Base-by-base conservation (phyloP, 1,284 basidiomycete genomes). In the Ceratobasidium sp. region DNA sequence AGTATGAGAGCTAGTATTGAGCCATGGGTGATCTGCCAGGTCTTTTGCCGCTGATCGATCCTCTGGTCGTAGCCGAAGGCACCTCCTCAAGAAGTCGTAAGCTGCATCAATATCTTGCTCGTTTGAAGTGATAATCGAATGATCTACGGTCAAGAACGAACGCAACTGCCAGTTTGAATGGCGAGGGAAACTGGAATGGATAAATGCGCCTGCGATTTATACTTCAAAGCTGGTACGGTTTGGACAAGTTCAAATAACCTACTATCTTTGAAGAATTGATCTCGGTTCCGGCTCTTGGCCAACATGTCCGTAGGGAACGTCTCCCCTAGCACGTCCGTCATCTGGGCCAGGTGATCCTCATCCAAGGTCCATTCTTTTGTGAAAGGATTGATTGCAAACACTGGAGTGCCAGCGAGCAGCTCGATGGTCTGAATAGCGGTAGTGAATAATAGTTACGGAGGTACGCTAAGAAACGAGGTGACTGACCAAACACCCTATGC, bases 281-380 rank as follows among this genome's bases (percentile, higher is more conserved):
- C n/a, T n/a, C 64, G 64, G n/a, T 66, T 6, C 18, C 15, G n/a
- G n/a, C 64, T 66, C n/a, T 26, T 66, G 9, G 7, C 23, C n/a
- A 66, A 18, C 64, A 66, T 66, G 40, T 44, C 64, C n/a, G 26
- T 9, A n/a, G 64, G 7, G 13, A 66, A 66, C 5, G 23, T 15
- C 26, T 46, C 44, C 10, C 46, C 64, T 12, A n/a, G 9, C 15
- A 51, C 46, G 12, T 66, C 64, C 7, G 44, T 66, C 64, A 66
- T 66, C 40, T 51, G 64, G 15, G 64, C 64, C n/a, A 66, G 64
- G 40, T 49, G 64, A 39, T 46, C 40, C 46, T 64, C 61, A 9
- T 40, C 61, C 15, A 44, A n/a, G 5, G 33, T 13, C 18, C 61
- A 20, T 28, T 44, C 4, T 39, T 13, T 39, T n/a, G 39, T 39